Percentiles rank a stretch among this genome's conserved stretches.
Conservation (phyloP, 306 rosid genomes). For the Quercus glauca region DNA sequence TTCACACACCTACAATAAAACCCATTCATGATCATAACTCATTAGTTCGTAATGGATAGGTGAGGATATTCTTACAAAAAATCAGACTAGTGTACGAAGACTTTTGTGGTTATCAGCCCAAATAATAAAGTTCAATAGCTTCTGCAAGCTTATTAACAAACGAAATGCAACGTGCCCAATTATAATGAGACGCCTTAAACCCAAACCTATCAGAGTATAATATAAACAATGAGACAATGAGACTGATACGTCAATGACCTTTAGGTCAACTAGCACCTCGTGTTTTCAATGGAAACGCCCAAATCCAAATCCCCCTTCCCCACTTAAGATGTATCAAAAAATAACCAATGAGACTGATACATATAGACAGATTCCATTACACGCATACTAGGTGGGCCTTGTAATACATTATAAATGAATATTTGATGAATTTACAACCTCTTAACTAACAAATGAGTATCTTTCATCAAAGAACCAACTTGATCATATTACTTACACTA, state of each 20-base stretch:
- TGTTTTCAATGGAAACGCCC: no score
- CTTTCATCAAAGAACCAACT: not conserved
- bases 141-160: no score
- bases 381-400: not conserved
- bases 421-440: not conserved
- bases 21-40: not conserved
- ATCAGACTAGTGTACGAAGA: not conserved
- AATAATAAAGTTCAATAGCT: not conserved
- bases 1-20: not conserved
- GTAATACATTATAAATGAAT: not conserved
- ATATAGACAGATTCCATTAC: no score
- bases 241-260: no score
- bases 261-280: no score
- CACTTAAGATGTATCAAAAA: no score
- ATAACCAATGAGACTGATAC: no score
- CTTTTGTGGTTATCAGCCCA: not conserved
- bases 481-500: not conserved
- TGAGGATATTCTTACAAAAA: not conserved
- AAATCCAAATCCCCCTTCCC: no score
- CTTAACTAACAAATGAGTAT: not conserved
- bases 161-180: not conserved
- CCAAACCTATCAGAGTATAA: no score
- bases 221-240: no score
- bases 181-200: not conserved
- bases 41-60: not conserved